phyloP scores from a whole-genome alignment of 2,329 filamentous ascomycete species.

The Diplodia corticola region DNA sequence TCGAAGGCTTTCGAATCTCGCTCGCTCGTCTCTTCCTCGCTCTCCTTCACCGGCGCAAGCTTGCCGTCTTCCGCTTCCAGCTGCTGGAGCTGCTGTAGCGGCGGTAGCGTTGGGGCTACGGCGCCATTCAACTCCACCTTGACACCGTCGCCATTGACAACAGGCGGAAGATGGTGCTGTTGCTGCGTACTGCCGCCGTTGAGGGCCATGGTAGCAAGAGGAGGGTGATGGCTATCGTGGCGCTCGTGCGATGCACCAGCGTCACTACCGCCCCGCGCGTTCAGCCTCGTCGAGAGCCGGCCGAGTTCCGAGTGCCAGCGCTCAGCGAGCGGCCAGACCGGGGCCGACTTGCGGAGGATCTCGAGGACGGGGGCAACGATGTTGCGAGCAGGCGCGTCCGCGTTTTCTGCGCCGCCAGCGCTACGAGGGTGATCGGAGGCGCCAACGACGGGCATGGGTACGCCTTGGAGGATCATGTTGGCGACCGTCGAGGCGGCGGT shows the following conservation, averaged over 20 bases:
- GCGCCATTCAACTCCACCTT: neutral
- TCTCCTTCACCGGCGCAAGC: neutral
- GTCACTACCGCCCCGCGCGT: neutral
- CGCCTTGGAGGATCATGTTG: slow-evolving; percentile 5
- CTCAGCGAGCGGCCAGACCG: slow-evolving; percentile 16
- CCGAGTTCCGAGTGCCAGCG: slow-evolving; percentile 15
- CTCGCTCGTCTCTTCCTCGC: neutral
- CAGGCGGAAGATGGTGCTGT: neutral
- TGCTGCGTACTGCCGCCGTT: neutral
- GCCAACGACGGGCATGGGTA: neutral
- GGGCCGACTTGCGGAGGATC: slow-evolving; percentile 3
- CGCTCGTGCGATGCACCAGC: neutral
- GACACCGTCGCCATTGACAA: neutral
- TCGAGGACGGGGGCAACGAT: slow-evolving; percentile 21
- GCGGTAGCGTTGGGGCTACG: neutral
- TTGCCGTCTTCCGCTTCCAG: neutral
- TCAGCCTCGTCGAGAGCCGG: neutral
- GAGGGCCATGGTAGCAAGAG: neutral
- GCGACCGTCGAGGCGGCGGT: slow-evolving; percentile 11
- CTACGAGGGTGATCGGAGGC: neutral
- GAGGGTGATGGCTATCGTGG: slow-evolving; percentile 2
- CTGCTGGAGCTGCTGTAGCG: neutral
- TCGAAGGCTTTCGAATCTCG: slow-evolving; percentile 3
- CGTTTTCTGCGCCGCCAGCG: neutral
- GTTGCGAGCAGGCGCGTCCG: neutral